Evolutionary conservation across 139 green algal species (phyloP), one percentile per base, ranked within the genome.

Genomic region (Chlamydomonas incerta): DNA sequence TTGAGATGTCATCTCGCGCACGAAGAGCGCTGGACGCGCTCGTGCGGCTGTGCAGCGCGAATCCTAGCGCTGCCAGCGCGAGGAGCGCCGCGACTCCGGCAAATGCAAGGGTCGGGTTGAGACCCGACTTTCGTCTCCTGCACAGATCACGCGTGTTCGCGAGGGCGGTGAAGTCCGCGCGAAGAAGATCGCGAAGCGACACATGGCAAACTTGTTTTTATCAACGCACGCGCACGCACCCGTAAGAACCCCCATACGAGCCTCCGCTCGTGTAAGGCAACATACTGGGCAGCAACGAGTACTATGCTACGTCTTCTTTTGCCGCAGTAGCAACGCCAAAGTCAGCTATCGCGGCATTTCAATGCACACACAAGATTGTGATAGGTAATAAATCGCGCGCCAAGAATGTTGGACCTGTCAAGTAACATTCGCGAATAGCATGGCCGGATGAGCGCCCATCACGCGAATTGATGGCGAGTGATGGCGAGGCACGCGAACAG

Each of bases 191-290:
- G n/a, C n/a, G n/a, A n/a, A n/a, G n/a, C n/a, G n/a, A n/a, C n/a
- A n/a, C n/a, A n/a, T n/a, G n/a, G n/a, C n/a, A n/a, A n/a, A n/a
- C n/a, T n/a, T n/a, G n/a, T n/a, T n/a, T n/a, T n/a, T n/a, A n/a
- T n/a, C n/a, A 29, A 37, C 67, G 21, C n/a, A 67, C 2, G 33
- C 66, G 41, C 20, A 81, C 73, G 73, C 31, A 81, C 73, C 73
- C 73, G 20, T 81, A 81, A 20, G 73, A 26, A 46, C 50, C 57
- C 2, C 74, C 74, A 35, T 82, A 82, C 23, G 18, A 31, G 21
- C 47, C 58, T 18, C 20, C 47, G 58, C 37, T 82, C 1, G 74
- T n/a, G 34, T 82, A 82, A 21, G 74, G 74, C 74, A 82, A 70
- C 74, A 82, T 82, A 20, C 23, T 71, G 31, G 20, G 41, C n/a